Base-by-base conservation (phyloP, 202 grass and related monocot species). In the Tripidium arundinaceum region DNA sequence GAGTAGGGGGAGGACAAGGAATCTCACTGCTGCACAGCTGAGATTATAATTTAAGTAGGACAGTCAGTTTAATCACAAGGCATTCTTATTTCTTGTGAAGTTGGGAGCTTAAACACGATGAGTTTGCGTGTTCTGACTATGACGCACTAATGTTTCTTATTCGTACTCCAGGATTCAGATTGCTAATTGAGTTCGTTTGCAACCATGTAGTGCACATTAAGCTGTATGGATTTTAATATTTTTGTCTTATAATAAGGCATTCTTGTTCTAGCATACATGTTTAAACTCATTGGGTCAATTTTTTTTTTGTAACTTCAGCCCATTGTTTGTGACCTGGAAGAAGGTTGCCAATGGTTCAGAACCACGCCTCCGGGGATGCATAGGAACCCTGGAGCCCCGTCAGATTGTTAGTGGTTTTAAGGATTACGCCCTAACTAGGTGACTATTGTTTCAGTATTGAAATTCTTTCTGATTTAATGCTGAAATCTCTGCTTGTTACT, bases 271-370 rank as follows among this genome's bases (percentile, higher is more conserved):
- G 21, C 27, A 75, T 70, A 37, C 45, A 63, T 65, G 13, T 15
- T 46, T 82, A 3, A 62, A 68, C 59, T 74, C 15, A 45, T 4
- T 78, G 74, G 50, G 62, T 37, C 22, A 49, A 1, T 74, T 68
- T 75, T 82, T 68, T 75, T 82, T 68, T 69, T 75, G 26, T 76
- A 50, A 83, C 85, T 90, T 75, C 90, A 99, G 97, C 87, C 93
- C 97, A 83, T 85, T 99, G 80, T 99, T 99, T 85, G 97, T 99
- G 49, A 96, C 97, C 63, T 96, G 97, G 97, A 99, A 99, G 85
- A 99, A 99, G 87, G 87, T 83, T 72, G 25, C 82, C 43, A 99
- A 99, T 87, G 97, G 93, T 66, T 85, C 83, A n/a, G 97, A 96
- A 71, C 93, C 97, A 31, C 90, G 90, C 81, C 85, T 99, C 38